phyloP scores from a whole-genome alignment of 345 rosid genomes.

The Gossypium australe region DNA sequence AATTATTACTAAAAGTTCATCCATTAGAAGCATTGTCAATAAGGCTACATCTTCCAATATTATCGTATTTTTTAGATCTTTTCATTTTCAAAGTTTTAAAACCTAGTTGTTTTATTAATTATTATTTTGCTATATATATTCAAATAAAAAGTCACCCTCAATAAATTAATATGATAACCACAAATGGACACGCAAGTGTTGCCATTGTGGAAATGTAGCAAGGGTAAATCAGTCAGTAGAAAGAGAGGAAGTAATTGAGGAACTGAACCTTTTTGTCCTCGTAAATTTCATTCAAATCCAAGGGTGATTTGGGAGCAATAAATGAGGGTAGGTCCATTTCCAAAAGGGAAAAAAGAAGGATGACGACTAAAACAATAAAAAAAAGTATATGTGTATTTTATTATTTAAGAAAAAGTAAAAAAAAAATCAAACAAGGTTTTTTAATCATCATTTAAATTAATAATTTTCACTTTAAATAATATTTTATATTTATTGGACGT shows the following conservation, averaged over 20 bases:
- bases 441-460: background rate
- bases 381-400: too few species aligned
- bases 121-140: too few species aligned
- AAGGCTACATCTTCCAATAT: too few species aligned
- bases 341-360: background rate
- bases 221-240: constrained; percentile 17
- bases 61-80: too few species aligned
- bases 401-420: background rate
- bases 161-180: too few species aligned
- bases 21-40: too few species aligned
- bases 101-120: too few species aligned
- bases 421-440: too few species aligned
- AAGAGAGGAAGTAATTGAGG: background rate
- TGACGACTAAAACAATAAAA: background rate
- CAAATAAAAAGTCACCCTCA: too few species aligned
- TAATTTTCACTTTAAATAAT: background rate
- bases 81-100: too few species aligned
- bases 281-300: background rate
- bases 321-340: constrained; percentile 9
- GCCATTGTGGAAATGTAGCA: background rate
- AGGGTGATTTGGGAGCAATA: constrained; percentile 19
- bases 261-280: background rate
- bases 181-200: background rate
- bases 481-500: constrained; percentile 32
- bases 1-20: too few species aligned